Evolutionary conservation across 2,329 filamentous ascomycete species (phyloP).

Genomic region (Aspergillus novofumigatus): DNA sequence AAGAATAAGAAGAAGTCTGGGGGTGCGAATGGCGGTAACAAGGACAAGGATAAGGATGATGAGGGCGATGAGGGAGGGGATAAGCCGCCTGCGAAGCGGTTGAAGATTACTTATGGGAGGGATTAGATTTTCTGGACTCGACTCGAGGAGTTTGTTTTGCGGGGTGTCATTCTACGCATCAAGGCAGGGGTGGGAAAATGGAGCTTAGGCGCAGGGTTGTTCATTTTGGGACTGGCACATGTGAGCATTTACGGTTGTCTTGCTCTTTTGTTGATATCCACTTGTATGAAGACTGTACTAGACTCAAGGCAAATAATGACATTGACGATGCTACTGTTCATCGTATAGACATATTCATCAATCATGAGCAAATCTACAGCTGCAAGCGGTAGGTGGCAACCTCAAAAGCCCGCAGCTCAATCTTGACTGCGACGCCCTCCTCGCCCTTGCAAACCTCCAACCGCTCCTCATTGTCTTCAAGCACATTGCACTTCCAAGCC

Average conservation of each 20-base stretch:
- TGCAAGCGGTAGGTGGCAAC: slow-evolving; percentile 74
- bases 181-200: not conserved
- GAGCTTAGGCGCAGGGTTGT: not conserved
- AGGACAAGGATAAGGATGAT: slow-evolving; percentile 25
- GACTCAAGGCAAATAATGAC: not conserved
- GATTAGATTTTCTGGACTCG: slow-evolving; percentile 25
- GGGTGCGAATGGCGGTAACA: not conserved
- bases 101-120: slow-evolving; percentile 45
- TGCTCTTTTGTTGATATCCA: slow-evolving; percentile 2
- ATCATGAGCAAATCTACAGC: slow-evolving; percentile 33
- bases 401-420: slow-evolving; percentile 75
- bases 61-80: slow-evolving; percentile 32
- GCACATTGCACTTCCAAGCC: slow-evolving; percentile 76
- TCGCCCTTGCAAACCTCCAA: slow-evolving; percentile 46
- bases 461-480: slow-evolving; percentile 80
- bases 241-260: not conserved
- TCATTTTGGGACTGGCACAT: not conserved
- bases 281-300: not conserved
- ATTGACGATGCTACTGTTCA: not conserved
- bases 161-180: slow-evolving; percentile 4
- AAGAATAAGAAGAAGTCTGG: slow-evolving; percentile 46
- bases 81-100: slow-evolving; percentile 39
- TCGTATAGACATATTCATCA: not conserved
- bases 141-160: slow-evolving; percentile 5
- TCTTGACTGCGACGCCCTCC: slow-evolving; percentile 47